Evolutionary conservation across 177 flowering plant species (phyloP).

Genomic region (Vitis hybrid): DNA sequence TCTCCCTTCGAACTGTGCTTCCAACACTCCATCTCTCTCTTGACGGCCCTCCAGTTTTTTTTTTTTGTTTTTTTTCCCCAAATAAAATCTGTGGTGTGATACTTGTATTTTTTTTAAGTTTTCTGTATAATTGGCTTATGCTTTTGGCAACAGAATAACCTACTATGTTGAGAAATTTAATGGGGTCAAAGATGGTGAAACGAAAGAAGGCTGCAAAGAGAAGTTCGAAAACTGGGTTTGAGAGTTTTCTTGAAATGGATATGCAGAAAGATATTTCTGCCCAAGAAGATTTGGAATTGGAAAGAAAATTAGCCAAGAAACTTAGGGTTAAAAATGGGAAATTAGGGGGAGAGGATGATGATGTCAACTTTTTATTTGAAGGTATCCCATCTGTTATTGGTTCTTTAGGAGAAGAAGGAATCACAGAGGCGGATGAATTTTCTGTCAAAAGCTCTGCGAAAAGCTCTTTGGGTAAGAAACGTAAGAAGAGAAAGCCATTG

Average conservation of each 20-base stretch:
- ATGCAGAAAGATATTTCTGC: conserved; percentile 36
- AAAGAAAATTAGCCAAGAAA: conserved; percentile 79
- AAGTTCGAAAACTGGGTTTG: conserved; percentile 55
- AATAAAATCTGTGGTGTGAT: too few relatives aligned
- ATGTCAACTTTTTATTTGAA: conserved; percentile 50
- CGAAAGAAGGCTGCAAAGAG: conserved; percentile 30
- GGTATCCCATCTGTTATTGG: conserved; percentile 45
- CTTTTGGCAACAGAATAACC: too few relatives aligned
- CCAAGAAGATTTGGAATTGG: conserved; percentile 66
- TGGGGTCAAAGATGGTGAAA: conserved; percentile 10
- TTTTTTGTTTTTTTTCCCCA: too few relatives aligned
- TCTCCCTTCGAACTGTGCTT: too few relatives aligned
- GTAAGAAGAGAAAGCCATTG: conserved; percentile 18
- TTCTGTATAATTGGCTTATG: too few relatives aligned
- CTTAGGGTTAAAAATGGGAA: conserved; percentile 74
- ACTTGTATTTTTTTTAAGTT: too few relatives aligned
- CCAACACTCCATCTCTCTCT: too few relatives aligned
- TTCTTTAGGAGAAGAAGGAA: conserved; percentile 23
- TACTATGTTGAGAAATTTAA: too few relatives aligned
- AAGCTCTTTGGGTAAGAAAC: conserved; percentile 17
- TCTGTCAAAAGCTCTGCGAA: conserved; percentile 8
- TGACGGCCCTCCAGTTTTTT: too few relatives aligned
- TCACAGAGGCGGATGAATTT: conserved; percentile 13
- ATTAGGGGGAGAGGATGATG: conserved; percentile 60
- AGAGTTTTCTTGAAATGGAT: conserved; percentile 61